phyloP scores from a whole-genome alignment of 352 stramenopile species.

The Sclerospora graminicola region DNA sequence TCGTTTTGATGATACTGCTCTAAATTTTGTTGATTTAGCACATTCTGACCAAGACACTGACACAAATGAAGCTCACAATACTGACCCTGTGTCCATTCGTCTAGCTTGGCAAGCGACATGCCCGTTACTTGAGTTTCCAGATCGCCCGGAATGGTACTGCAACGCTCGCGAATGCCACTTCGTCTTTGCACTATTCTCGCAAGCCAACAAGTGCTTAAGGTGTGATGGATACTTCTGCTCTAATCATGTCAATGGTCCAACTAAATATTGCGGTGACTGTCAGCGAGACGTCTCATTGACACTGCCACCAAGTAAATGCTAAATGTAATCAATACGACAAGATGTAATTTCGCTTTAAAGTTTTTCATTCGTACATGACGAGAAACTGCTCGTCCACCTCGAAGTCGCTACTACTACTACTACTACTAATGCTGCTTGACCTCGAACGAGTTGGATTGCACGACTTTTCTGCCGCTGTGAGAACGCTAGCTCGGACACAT shows the following conservation, averaged over 20 bases:
- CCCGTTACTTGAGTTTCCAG: constrained; percentile 36
- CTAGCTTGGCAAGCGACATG: constrained; percentile 2
- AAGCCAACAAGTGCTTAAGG: constrained; percentile 31
- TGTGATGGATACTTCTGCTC: constrained; percentile 55
- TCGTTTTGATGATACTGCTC: constrained; percentile 14
- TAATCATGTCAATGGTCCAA: constrained; percentile 30
- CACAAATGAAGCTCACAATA: constrained; percentile 1
- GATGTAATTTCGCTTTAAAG: neutral
- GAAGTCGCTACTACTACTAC: constrained; percentile 21
- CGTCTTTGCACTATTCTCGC: constrained; percentile 60
- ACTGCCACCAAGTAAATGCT: neutral
- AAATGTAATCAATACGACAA: constrained; percentile 3
- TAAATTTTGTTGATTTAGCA: neutral
- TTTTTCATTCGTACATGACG: constrained; percentile 23
- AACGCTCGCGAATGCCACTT: constrained; percentile 45
- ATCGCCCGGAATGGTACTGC: constrained; percentile 65
- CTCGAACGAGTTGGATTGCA: constrained; percentile 8
- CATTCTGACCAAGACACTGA: constrained; percentile 7
- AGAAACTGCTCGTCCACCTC: constrained; percentile 24
- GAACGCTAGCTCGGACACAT: constrained; percentile 10
- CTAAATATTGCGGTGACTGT: constrained; percentile 28
- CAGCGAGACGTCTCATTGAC: constrained; percentile 11
- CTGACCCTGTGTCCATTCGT: neutral
- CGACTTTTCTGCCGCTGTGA: constrained; percentile 18
- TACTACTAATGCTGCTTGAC: constrained; percentile 15